A percentile compares a stretch with the other conserved stretches of the same genome.
Evolutionary conservation across 768 basidiomycete genomes (phyloP).

Genomic region (Boletus tomentosulus): DNA sequence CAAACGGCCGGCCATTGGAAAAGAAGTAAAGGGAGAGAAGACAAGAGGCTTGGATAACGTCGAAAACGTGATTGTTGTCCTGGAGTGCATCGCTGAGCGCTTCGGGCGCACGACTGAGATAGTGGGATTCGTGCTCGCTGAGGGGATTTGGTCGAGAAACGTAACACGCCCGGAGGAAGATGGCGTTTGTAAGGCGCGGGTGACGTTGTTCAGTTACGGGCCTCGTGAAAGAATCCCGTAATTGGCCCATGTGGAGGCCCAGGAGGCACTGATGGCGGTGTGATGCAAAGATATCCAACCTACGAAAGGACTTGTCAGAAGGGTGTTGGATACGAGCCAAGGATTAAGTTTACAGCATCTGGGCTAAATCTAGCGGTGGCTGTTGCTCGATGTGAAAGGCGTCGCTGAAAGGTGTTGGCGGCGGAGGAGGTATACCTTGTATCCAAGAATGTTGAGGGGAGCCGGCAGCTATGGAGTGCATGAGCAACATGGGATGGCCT

Average conservation of each 20-base stretch:
- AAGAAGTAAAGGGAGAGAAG: conserved; percentile 73
- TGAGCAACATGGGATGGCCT: conserved; percentile 1
- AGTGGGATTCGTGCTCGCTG: conserved; percentile 68
- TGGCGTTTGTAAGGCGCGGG: conserved; percentile 72
- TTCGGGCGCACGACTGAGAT: conserved; percentile 60
- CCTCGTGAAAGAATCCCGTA: conserved; percentile 56
- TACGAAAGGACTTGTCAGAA: conserved; percentile 29
- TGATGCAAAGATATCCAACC: conserved; percentile 70
- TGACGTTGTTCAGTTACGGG: conserved; percentile 62
- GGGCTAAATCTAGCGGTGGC: conserved; percentile 56
- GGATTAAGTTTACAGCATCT: conserved; percentile 52
- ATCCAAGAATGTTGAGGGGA: conserved; percentile 54
- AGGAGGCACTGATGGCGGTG: conserved; percentile 74
- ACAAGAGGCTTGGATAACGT: conserved; percentile 74
- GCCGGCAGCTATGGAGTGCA: conserved; percentile 33
- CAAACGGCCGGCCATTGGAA: conserved; percentile 69
- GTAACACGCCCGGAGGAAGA: conserved; percentile 82
- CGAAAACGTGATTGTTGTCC: conserved; percentile 50
- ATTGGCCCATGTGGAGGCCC: conserved; percentile 60
- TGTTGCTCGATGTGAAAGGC: conserved; percentile 43
- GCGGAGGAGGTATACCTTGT: conserved; percentile 45
- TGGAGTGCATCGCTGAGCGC: conserved; percentile 61
- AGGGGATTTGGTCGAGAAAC: conserved; percentile 69
- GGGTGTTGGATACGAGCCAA: conserved; percentile 5
- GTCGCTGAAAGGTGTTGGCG: conserved; percentile 52